Base-by-base conservation (phyloP, 495 filamentous ascomycete species). In the Penicillium ucsense region DNA sequence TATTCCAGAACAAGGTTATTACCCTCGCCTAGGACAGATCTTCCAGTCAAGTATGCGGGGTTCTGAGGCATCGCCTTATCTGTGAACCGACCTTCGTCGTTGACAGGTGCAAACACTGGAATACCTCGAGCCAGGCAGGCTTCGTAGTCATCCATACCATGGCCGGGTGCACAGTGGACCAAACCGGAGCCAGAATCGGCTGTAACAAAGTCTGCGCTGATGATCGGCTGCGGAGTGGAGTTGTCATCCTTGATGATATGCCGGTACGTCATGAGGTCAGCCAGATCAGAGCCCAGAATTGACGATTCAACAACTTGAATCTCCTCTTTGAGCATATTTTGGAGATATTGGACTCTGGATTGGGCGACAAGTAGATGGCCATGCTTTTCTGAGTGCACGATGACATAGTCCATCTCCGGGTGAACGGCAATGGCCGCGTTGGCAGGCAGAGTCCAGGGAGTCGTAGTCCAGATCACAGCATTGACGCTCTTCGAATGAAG, bases 61-160 rank as follows among this genome's bases (percentile, higher is more conserved):
- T 82, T 67, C 20, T 73, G 67, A 0, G 89, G 86, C 54, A 84
- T 81, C 0, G 85, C 89, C 36, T 83, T 79, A 31, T 68, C 68
- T 0, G 88, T 95, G 55, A 94, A 97, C 32, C 68, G 66, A 4
- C 94, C 92, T 31, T 83, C 65, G 47, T 85, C 82, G 56, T 95
- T 83, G 38, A 97, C 83, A 3, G 90, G 89, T 7, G 91, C 84
- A 55, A 81, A 82, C 5, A 81, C 83, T 1, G 70, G 54, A 44
- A 97, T 87, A 0, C 75, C 82, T 42, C 69, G 67, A 35, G 67
- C 58, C 38, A 73, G 71, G 63, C 91, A 96, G 5, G 86, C 80
- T 49, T 89, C 78, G 54, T 97, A 99, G 63, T 99, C 92, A 33
- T 99, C 92, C 72, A 94, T 89, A 35, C 92, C 92, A 57, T 97